Evolutionary conservation across 2,329 filamentous ascomycete genomes (phyloP).

Genomic region (Aspergillus unguis): DNA sequence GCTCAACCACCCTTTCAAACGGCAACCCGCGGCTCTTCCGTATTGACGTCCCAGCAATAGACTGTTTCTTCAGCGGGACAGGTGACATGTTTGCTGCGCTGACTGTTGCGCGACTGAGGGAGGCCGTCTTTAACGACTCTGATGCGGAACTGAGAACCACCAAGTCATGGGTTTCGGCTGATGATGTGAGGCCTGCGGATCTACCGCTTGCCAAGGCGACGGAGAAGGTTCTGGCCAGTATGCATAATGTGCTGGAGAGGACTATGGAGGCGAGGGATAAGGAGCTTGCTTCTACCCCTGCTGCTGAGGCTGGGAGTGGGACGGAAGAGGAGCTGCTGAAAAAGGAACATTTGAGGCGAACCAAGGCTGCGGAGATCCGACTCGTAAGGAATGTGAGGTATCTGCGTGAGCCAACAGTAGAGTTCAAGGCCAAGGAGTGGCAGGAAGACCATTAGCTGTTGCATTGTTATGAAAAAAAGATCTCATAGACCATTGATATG

Average conservation of each 20-base stretch:
- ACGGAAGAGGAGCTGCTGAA: conserved; percentile 50
- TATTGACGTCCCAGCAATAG: conserved; percentile 79
- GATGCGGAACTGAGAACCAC: conserved; percentile 49
- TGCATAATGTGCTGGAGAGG: conserved; percentile 77
- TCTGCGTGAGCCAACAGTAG: conserved; percentile 62
- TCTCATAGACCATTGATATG: conserved; percentile 1
- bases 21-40: conserved; percentile 78
- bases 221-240: conserved; percentile 84
- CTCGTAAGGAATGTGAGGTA: conserved; percentile 72
- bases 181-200: conserved; percentile 65
- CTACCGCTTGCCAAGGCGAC: conserved; percentile 79
- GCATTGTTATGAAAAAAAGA: background rate
- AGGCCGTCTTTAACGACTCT: conserved; percentile 61
- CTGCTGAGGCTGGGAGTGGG: conserved; percentile 12
- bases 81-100: conserved; percentile 98
- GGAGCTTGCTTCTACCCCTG: conserved; percentile 51
- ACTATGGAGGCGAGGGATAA: conserved; percentile 65
- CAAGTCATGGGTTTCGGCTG: conserved; percentile 71
- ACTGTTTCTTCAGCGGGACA: conserved; percentile 93
- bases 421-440: conserved; percentile 57
- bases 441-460: conserved; percentile 25
- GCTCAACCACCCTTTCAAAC: conserved; percentile 64
- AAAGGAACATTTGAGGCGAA: conserved; percentile 64
- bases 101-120: conserved; percentile 79
- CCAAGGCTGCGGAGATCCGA: conserved; percentile 83